Percentiles rank a stretch among this genome's conserved stretches.
phyloP scores from a whole-genome alignment of 768 basidiomycete species.

The Russula ochroleuca region DNA sequence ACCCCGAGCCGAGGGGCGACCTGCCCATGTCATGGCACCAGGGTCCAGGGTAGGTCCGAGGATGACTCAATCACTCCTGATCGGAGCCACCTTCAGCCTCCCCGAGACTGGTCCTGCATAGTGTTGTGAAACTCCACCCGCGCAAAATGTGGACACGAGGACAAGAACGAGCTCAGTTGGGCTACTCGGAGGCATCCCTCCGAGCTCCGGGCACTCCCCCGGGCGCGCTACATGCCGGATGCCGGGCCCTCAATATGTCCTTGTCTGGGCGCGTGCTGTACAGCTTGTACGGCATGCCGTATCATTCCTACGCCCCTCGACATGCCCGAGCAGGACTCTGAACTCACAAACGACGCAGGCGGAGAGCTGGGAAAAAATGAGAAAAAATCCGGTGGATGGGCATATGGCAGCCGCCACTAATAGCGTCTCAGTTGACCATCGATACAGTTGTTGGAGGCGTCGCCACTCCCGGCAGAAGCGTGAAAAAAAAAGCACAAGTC shows the following conservation, averaged over 20 bases:
- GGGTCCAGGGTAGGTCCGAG: slow-evolving; percentile 10
- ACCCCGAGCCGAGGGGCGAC: not conserved
- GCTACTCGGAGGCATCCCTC: not conserved
- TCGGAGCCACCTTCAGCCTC: not conserved
- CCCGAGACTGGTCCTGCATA: not conserved
- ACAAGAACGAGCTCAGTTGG: slow-evolving; percentile 1
- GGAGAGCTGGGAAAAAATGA: not conserved
- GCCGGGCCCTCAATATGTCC: slow-evolving; percentile 4
- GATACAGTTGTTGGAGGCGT: not conserved
- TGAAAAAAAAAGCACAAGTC: too few relatives aligned
- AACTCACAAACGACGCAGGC: not conserved
- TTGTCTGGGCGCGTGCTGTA: not conserved
- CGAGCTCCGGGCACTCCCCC: not conserved
- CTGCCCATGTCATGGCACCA: not conserved
- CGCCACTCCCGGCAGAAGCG: not conserved
- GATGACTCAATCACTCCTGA: not conserved
- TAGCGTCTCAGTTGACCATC: not conserved
- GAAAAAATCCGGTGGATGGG: too few relatives aligned
- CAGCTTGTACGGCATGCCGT: not conserved
- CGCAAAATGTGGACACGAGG: not conserved
- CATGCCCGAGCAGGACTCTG: too few relatives aligned
- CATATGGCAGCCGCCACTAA: not conserved
- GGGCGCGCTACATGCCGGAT: not conserved
- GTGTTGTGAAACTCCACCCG: too few relatives aligned
- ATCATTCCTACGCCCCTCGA: not conserved